Evolutionary conservation across 2,329 filamentous ascomycete genomes (phyloP), one percentile per base, ranked within the genome.

Genomic region (Arthrobotrys sinensis): DNA sequence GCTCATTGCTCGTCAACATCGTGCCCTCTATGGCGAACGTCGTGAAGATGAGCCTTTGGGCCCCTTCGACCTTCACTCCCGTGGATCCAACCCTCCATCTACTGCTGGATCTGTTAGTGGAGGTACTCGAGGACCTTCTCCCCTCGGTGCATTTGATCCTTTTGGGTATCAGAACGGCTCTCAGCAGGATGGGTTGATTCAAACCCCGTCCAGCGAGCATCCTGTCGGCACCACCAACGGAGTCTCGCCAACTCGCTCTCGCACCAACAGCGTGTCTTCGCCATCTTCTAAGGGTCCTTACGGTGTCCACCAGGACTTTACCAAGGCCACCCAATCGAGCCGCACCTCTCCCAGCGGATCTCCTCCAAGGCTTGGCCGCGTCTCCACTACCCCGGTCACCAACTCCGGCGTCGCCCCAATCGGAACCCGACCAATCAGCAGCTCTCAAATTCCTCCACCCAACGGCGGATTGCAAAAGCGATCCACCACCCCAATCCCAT

Each of bases 1-100:
- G 82, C 88, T 98, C 85, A 97, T 98, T 85, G 93, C 94, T 82
- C 94, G 95, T 83, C 96, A 98, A 86, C 94, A 96, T 85, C 94
- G 92, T 85, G 94, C 95, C 80, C 87, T 99, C 81, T 99, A 98
- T 85, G 93, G 94, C 84, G 93, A 81, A 50, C 67, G 76, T 32
- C 76, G 68, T 46, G 76, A 72, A 8, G 76, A 79, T 16, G 76
- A 79, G 28, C 55, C 76, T 21, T 64, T 79, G 53, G 46, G 69
- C 7, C 28, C 69, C 14, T 72, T 72, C 34, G 76, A 79, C 36
- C 67, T 73, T 63, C 68, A 79, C 48, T 68, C 76, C 4, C 67
- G 76, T 60, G 76, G 68, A 55, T 79, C 76, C 55, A 73, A 73
- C 32, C 76, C 76, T 64, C 76, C 76, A 69, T 79, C 76, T 53